A percentile compares a stretch with the other conserved stretches of the same genome.
phyloP scores from a whole-genome alignment of 495 filamentous ascomycete species.

The Tuber calosporum region DNA sequence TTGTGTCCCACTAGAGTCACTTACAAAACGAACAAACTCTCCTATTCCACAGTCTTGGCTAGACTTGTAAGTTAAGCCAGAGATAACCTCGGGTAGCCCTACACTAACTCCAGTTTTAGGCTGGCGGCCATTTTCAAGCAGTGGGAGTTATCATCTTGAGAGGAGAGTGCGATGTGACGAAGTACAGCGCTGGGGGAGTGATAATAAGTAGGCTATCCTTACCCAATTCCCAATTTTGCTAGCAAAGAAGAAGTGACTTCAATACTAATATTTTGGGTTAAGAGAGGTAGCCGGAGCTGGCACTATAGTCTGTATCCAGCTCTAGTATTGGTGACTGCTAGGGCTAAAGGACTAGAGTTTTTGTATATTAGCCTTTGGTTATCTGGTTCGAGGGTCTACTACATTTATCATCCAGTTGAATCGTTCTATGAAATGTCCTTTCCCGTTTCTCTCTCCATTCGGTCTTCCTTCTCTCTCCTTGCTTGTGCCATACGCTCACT shows the following conservation, averaged over 20 bases:
- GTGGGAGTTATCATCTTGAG: too few relatives aligned
- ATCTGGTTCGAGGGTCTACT: not conserved
- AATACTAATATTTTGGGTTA: not conserved
- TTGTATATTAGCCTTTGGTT: not conserved
- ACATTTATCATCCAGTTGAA: not conserved
- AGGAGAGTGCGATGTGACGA: too few relatives aligned
- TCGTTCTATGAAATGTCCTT: not conserved
- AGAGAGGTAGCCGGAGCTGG: not conserved
- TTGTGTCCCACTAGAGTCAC: not conserved
- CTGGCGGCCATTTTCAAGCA: not conserved
- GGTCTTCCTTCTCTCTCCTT: not conserved
- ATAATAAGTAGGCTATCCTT: not conserved
- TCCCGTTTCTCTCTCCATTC: not conserved
- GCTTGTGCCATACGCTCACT: not conserved
- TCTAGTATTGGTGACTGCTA: too few relatives aligned
- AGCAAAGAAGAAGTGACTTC: not conserved
- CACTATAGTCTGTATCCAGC: too few relatives aligned
- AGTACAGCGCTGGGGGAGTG: not conserved
- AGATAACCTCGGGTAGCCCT: not conserved
- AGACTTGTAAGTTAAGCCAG: not conserved
- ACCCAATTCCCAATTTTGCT: not conserved
- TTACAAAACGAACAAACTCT: not conserved
- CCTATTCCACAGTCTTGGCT: not conserved
- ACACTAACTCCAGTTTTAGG: not conserved
- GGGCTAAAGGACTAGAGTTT: not conserved